Conservation (phyloP, 176 grass and related monocot genomes). For the Coix lacrymajobi region DNA sequence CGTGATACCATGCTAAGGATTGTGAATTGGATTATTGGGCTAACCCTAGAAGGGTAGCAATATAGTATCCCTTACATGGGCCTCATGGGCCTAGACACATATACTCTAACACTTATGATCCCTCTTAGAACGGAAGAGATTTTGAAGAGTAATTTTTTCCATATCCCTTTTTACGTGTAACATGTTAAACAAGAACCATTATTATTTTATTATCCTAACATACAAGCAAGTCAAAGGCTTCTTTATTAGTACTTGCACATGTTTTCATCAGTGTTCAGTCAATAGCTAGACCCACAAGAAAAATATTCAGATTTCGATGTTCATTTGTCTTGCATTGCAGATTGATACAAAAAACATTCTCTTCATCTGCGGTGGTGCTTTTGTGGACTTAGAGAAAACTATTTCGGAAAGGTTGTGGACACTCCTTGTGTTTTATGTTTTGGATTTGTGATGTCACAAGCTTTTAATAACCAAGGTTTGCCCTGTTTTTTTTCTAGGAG, state of each 20-base stretch:
- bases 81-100: too few species aligned
- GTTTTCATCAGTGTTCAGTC: neutral
- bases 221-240: neutral
- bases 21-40: too few species aligned
- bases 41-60: too few species aligned
- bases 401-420: conserved; percentile 63
- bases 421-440: neutral
- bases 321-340: conserved; percentile 33
- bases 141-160: neutral
- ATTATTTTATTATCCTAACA: neutral
- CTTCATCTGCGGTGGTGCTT: conserved; percentile 75
- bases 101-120: too few species aligned
- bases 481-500: conserved; percentile 28
- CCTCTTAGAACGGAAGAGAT: neutral
- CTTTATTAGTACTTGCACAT: neutral
- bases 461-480: neutral
- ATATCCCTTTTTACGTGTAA: neutral
- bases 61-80: too few species aligned
- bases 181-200: neutral
- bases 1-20: too few species aligned
- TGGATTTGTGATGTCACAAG: neutral
- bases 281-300: neutral
- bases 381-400: conserved; percentile 76
- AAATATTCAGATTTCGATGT: conserved; percentile 4
- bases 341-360: conserved; percentile 85